Conservation (phyloP, 75 land plant species). For the Pinus albicaulis region DNA sequence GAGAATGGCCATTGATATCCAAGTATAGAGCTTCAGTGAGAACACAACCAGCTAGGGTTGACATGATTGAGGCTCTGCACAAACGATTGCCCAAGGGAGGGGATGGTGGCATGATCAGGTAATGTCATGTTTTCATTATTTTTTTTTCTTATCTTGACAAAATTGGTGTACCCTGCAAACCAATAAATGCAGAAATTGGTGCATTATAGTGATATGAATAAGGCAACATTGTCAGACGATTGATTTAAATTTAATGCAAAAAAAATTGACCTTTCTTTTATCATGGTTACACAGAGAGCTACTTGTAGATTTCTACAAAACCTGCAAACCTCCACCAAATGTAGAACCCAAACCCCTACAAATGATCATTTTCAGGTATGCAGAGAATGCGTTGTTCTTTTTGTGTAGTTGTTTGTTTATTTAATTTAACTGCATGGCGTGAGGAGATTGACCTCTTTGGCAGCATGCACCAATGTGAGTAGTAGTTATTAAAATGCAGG, state of each 20-base stretch:
- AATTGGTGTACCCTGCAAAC: too few relatives aligned
- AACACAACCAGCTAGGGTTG: neutral
- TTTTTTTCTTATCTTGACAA: neutral
- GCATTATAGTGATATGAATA: too few relatives aligned
- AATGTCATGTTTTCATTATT: neutral
- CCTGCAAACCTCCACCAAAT: slow-evolving; percentile 12
- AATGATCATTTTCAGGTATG: slow-evolving; percentile 84
- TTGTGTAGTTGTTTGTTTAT: too few relatives aligned
- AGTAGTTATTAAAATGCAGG: too few relatives aligned
- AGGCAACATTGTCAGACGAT: too few relatives aligned
- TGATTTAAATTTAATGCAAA: too few relatives aligned
- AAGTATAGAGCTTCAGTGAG: neutral
- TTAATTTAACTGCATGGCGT: too few relatives aligned
- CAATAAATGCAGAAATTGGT: too few relatives aligned
- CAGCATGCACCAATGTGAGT: too few relatives aligned
- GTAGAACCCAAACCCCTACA: slow-evolving; percentile 49
- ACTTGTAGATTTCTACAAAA: slow-evolving; percentile 45
- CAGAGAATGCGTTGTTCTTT: too few relatives aligned
- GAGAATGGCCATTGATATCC: slow-evolving; percentile 4
- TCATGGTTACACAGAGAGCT: slow-evolving; percentile 46
- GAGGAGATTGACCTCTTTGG: too few relatives aligned
- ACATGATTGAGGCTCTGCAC: neutral
- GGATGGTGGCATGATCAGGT: slow-evolving; percentile 2
- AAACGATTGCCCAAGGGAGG: neutral
- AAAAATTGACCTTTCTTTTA: neutral